Evolutionary conservation across 2,329 filamentous ascomycete species (phyloP).

Genomic region (Talaromyces sp.): DNA sequence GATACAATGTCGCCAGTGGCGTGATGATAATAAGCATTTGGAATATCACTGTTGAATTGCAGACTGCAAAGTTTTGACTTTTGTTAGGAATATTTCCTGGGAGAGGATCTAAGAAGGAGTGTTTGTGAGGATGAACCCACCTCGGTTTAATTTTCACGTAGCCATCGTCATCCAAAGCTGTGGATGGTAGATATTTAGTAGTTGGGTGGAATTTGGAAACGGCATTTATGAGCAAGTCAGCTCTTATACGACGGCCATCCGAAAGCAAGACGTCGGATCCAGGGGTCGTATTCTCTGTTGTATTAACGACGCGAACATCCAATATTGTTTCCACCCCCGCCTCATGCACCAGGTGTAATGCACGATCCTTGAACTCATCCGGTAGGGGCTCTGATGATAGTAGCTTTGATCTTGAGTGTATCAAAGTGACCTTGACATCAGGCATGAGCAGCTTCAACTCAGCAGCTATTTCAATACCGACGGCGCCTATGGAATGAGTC

Average conservation of each 20-base stretch:
- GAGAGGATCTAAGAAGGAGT: background rate
- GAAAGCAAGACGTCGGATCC: slow-evolving; percentile 50
- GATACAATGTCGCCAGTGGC: slow-evolving; percentile 64
- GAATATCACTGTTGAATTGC: slow-evolving; percentile 48
- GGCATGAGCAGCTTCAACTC: slow-evolving; percentile 68
- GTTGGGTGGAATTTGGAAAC: slow-evolving; percentile 60
- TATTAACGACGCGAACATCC: slow-evolving; percentile 51
- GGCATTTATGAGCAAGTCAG: slow-evolving; percentile 65
- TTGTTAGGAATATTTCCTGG: background rate
- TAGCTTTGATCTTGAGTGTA: slow-evolving; percentile 66
- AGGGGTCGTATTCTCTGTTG: slow-evolving; percentile 20
- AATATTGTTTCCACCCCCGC: slow-evolving; percentile 62
- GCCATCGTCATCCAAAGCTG: slow-evolving; percentile 58
- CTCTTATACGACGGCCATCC: slow-evolving; percentile 55
- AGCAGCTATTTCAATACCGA: slow-evolving; percentile 76
- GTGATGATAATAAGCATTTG: slow-evolving; percentile 60
- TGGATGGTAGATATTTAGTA: slow-evolving; percentile 56
- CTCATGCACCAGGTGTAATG: slow-evolving; percentile 55
- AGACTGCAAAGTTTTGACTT: slow-evolving; percentile 37
- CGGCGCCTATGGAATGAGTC: slow-evolving; percentile 50
- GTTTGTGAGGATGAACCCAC: slow-evolving; percentile 25
- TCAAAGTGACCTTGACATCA: slow-evolving; percentile 61
- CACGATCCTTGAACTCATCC: slow-evolving; percentile 61
- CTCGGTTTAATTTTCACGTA: slow-evolving; percentile 59
- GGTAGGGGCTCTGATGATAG: slow-evolving; percentile 70